Evolutionary conservation across 129 eudicot species (phyloP).

Genomic region (Chrysanthemum makinoi): DNA sequence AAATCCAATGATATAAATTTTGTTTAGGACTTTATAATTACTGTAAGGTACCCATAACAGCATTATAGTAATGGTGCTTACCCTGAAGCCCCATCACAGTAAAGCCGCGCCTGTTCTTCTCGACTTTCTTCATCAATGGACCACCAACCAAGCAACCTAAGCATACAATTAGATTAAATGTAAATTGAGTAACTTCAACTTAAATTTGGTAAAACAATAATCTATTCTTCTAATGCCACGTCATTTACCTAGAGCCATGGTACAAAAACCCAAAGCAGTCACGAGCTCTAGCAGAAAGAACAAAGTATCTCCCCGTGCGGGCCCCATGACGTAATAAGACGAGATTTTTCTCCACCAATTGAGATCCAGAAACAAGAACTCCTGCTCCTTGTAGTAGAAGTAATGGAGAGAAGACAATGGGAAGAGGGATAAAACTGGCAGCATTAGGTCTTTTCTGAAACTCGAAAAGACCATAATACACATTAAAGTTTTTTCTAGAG

Average conservation of each 20-base stretch:
- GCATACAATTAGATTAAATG: constrained; percentile 4
- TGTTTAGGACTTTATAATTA: background rate
- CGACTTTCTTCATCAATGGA: constrained; percentile 80
- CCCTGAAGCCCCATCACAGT: constrained; percentile 64
- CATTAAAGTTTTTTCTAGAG: background rate
- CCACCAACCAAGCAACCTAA: constrained; percentile 95
- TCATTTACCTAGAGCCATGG: constrained; percentile 72
- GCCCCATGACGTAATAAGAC: constrained; percentile 33
- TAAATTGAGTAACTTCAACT: background rate
- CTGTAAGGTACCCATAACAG: background rate
- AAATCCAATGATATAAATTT: background rate
- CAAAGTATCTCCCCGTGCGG: constrained; percentile 43
- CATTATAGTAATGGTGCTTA: constrained; percentile 23
- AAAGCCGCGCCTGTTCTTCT: constrained; percentile 84
- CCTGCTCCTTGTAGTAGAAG: constrained; percentile 85
- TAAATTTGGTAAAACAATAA: background rate
- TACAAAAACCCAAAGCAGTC: constrained; percentile 63
- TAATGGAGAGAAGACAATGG: constrained; percentile 66
- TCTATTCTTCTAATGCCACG: constrained; percentile 1
- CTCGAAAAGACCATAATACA: constrained; percentile 14
- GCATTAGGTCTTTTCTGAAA: constrained; percentile 58
- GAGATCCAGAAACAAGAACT: constrained; percentile 58
- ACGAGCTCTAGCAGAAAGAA: constrained; percentile 48
- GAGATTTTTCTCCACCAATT: constrained; percentile 55
- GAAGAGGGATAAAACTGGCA: constrained; percentile 58